Evolutionary conservation across 768 basidiomycete genomes (phyloP), one percentile per base, ranked within the genome.

Genomic region (Kwoniella bestiolae): DNA sequence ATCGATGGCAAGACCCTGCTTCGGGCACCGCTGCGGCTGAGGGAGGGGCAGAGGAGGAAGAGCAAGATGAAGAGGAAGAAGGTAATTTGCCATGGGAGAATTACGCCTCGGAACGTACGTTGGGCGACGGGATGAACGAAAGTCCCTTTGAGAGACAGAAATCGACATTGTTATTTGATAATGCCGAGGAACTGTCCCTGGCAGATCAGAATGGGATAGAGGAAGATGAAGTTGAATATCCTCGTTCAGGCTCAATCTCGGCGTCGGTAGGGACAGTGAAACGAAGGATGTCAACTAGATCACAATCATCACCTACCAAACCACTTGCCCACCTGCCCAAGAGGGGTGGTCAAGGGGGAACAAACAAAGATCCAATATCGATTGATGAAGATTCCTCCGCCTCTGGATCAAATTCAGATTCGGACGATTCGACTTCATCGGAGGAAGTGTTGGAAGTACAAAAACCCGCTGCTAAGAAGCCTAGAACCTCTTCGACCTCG

Each of bases 51-150:
- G 67, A 68, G 21, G 49, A 32, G 21, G 29, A 31, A 18, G 60
- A 47, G n/a, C 66, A 63, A 5, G 12, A 41, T 2, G 41, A 50
- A n/a, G 26, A 21, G 18, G 57, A 35, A 2, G 38, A 23, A 11
- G 28, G 11, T 18, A 12, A 8, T n/a, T n/a, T 9, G 23, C 60
- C 46, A 12, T 72, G 69, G 71, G 32, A 47, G 28, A 60, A 73
- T 35, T 65, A 58, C 14, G 69, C 74, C 2, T 73, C 76, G 11
- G 76, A 78, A 57, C 63, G 74, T 21, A 69, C 67, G 58, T 64
- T 78, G 3, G 74, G 74, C 1, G 68, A 76, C 52, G 77, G 73
- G 5, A 41, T 74, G 0, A 75, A 75, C 14, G 70, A 75, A 47
- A 65, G 74, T 1, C 41, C 56, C 1, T 56, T 38, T 12, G 67